These are phyloP conservation scores for Yarrowia sp. DNA, from an alignment of 805 yeast species.

Conservation along the genomic window DNA sequence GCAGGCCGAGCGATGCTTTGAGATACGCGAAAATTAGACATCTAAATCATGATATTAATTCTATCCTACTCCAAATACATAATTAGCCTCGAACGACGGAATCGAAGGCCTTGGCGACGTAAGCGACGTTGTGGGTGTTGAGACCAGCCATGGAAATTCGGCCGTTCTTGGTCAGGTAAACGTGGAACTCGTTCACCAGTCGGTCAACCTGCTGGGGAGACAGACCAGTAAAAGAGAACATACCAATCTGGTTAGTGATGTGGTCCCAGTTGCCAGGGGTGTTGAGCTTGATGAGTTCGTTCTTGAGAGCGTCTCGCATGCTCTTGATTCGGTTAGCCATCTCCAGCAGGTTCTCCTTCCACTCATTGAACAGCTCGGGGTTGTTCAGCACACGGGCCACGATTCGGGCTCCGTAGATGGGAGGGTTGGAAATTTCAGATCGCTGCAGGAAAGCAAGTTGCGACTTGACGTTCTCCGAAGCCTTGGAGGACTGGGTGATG, in stretches of 20 bases:
- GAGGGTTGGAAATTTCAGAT: conserved; percentile 89
- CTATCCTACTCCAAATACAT: conserved; percentile 14
- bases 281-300: conserved; percentile 53
- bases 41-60: not conserved
- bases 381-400: conserved; percentile 72
- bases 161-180: conserved; percentile 87
- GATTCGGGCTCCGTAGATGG: conserved; percentile 88
- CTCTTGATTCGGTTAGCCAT: conserved; percentile 77
- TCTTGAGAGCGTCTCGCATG: conserved; percentile 64
- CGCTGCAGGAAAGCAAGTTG: conserved; percentile 81
- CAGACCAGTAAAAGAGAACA: conserved; percentile 93
- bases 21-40: not conserved
- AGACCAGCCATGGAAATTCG: conserved; percentile 90
- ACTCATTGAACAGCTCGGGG: conserved; percentile 57
- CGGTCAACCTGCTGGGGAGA: conserved; percentile 62
- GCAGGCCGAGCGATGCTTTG: not conserved
- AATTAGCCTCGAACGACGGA: conserved; percentile 31
- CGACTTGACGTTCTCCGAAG: conserved; percentile 55
- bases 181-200: conserved; percentile 66
- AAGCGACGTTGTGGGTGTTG: conserved; percentile 70
- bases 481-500: conserved; percentile 48
- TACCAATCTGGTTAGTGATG: conserved; percentile 84
- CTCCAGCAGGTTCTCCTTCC: conserved; percentile 75
- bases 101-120: conserved; percentile 42
- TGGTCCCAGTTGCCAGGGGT: conserved; percentile 78